Percentiles rank a stretch among this genome's conserved stretches.
Evolutionary conservation across 2,329 filamentous ascomycete genomes (phyloP).

Genomic region (Paecilomyces niveus): DNA sequence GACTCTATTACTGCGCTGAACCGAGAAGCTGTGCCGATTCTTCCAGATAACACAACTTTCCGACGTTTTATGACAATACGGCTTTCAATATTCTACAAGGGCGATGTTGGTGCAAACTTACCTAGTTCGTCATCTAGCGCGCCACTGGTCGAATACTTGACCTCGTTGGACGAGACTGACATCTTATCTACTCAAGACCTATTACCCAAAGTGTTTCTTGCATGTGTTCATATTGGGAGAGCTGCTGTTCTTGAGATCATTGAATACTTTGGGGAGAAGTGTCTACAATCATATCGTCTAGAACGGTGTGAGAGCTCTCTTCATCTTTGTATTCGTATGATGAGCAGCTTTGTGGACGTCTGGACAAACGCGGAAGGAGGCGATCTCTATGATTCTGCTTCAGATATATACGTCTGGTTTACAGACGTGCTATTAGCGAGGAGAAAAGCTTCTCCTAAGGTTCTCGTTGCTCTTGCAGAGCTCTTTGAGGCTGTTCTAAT

Average conservation of each 20-base stretch:
- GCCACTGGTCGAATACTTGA: slow-evolving; percentile 28
- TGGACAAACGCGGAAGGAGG: slow-evolving; percentile 55
- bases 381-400: slow-evolving; percentile 58
- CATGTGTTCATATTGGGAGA: slow-evolving; percentile 20
- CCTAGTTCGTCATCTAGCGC: not conserved
- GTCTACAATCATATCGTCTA: slow-evolving; percentile 51
- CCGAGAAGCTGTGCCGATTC: slow-evolving; percentile 23
- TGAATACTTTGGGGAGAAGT: slow-evolving; percentile 40
- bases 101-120: slow-evolving; percentile 4
- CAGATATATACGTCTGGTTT: slow-evolving; percentile 74
- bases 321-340: slow-evolving; percentile 58
- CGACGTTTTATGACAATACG: slow-evolving; percentile 29
- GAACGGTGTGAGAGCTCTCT: slow-evolving; percentile 69
- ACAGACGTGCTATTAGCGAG: slow-evolving; percentile 60
- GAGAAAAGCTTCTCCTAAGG: slow-evolving; percentile 61
- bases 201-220: slow-evolving; percentile 23
- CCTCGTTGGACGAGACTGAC: slow-evolving; percentile 28
- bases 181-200: slow-evolving; percentile 28
- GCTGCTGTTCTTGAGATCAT: slow-evolving; percentile 39
- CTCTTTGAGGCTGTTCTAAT: slow-evolving; percentile 66
- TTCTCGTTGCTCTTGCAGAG: slow-evolving; percentile 59
- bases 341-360: slow-evolving; percentile 55
- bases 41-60: slow-evolving; percentile 27
- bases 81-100: slow-evolving; percentile 22
- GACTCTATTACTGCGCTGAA: slow-evolving; percentile 21